Base-by-base conservation (phyloP, 164 flowering plant species). In the Berberis vulgaris region DNA sequence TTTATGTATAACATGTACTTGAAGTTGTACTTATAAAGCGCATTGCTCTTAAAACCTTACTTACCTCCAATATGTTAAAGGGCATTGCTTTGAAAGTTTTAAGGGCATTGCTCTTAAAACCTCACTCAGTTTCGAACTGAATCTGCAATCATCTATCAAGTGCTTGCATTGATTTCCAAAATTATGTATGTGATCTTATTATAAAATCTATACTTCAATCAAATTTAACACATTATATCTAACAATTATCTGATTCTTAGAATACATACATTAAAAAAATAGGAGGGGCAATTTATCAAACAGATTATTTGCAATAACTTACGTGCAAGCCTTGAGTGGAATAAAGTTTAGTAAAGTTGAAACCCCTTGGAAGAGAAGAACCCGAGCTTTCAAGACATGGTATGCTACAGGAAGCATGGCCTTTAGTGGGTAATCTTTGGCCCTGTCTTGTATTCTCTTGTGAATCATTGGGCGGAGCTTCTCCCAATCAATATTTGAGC, bases 271-370 rank as follows among this genome's bases (percentile, higher is more conserved):
- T 26, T 26, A 26, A 26, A 26, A 26, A 26, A 26, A 26, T 26
- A 26, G 26, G 26, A 26, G 26, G 26, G 26, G 26, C 26, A 26
- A 26, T 26, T 0, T 26, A 26, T 26, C 26, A 26, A 26, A 26
- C 26, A 26, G 26, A 26, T 26, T 26, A 26, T 26, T 41, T 50
- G n/a, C 45, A 45, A 8, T 38, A 4, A 75, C 86, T 78, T 78
- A 94, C 98, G 84, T 91, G 91, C 97, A 94, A 39, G 91, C 70
- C 65, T 80, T 59, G 65, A 85, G 65, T 3, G 97, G 91, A 40
- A 87, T 61, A 7, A 58, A 52, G 65, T 76, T 77, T 67, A 94
- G 73, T 64, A 91, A 93, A 8, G 77, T 39, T 38, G 91, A 81
- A 43, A 91, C 81, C 45, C 96, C 96, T 52, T 76, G 78, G 12